Evolutionary conservation across 2,329 filamentous ascomycete genomes (phyloP), one percentile per base, ranked within the genome.

Genomic region (Colletotrichum camelliae): DNA sequence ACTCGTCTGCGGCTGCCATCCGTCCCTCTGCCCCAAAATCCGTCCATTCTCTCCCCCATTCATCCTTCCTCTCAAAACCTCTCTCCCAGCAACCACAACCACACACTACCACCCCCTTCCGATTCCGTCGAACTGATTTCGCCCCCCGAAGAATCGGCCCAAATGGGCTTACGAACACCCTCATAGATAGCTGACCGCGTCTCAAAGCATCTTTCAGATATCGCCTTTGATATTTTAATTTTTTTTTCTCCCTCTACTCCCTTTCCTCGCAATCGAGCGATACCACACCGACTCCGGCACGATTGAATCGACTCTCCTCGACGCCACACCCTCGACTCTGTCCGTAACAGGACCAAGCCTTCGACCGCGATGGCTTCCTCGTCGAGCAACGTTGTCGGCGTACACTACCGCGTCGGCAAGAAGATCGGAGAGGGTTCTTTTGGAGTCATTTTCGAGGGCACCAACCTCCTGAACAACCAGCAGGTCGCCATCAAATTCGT

Each of bases 401-500:
- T 99, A 80, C 97, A 99, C 88, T 99, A 99, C 87, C 92, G 97
- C 80, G 97, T 99, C 80, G 97, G 97, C 82, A 98, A 98, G 92
- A 99, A 99, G 90, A 98, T 99, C 81, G 97, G 97, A 85, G 97
- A 98, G 91, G 96, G 96, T 79, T 98, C 96, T 52, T 98, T 98
- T 83, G 96, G 96, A 89, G 97, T 98, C 81, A 98, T 98, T 84
- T 98, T 98, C 83, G 97, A 98, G 87, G 97, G 97, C 80, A 98
- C 96, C 83, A 99, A 99, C 86, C 91, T 99, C 81, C 91, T 99
- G 86, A 99, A 99, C 90, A 98, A 98, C 87, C 97, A 98, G 86
- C 96, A 98, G 88, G 96, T 99, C 78, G 97, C 97, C 83, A 99
- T 99, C 90, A 99, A 99, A 90, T 99, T 99, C 87, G 95, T 98